Evolutionary conservation across 1,284 basidiomycete genomes (phyloP), one percentile per base, ranked within the genome.

Genomic region (Microstroma glucosiphilum): DNA sequence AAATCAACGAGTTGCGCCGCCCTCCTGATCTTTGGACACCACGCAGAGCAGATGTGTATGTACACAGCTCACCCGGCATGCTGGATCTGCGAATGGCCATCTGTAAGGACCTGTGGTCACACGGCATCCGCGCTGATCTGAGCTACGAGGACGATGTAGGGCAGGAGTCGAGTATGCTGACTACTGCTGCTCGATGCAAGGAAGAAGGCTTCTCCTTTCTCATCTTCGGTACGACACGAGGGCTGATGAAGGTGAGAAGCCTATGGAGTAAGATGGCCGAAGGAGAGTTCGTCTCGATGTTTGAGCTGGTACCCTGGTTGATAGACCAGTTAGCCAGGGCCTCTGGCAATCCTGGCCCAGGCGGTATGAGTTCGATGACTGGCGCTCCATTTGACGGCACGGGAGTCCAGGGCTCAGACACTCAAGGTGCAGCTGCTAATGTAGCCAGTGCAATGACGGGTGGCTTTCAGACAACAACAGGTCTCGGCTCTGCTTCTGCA

Each of bases 41-140:
- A 19, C 84, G 89, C 13, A 83, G 90, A 46, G 92, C 90, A 69
- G 90, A 85, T 67, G 83, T 84, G 21, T 85, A 85, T 64, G 80
- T 92, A 15, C 86, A 90, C 21, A 89, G 88, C 68, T 86, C 89
- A 60, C 83, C 86, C 0, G 89, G 89, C 12, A 84, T 87, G 71
- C 80, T 92, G 26, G 84, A 86, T 64, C 88, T 90, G 57, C 84
- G 90, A 37, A 83, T 92, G 21, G 89, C 92, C 72, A 83, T 91
- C 15, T 88, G 86, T 8, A 82, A 88, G 1, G 84, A 88, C 65
- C 81, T 92, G 25, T 92, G 91, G 90, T 83, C 86, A 66, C 83
- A 89, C 70, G 85, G 85, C 58, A 91, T 92, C 73, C 89, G 89
- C 66, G 88, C 90, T 0, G 91, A 92, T 79, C 80, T 92, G 64